Conservation (phyloP, 257 asterid genomes). For the Penstemon davidsonii region DNA sequence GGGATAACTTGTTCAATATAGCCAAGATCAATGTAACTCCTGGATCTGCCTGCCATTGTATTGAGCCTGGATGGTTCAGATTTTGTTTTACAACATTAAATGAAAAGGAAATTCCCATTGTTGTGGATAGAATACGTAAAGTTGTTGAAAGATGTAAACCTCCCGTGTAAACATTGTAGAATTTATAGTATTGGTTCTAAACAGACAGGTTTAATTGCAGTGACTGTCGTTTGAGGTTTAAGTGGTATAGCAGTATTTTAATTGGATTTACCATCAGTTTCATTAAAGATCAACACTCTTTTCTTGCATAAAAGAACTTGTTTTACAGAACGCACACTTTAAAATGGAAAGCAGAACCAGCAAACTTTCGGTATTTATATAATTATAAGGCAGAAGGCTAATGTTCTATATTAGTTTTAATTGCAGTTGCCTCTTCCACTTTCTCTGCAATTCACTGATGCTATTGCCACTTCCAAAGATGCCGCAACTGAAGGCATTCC, state of each 20-base stretch:
- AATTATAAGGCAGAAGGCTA: slow-evolving; percentile 4
- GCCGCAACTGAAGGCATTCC: slow-evolving; percentile 51
- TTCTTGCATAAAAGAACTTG: slow-evolving; percentile 27
- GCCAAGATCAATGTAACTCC: slow-evolving; percentile 85
- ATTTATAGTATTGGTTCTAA: slow-evolving; percentile 27
- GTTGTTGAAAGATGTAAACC: slow-evolving; percentile 72
- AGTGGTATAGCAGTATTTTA: slow-evolving; percentile 19
- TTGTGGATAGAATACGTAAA: slow-evolving; percentile 62
- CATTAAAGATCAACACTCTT: slow-evolving; percentile 23
- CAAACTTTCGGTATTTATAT: slow-evolving; percentile 18
- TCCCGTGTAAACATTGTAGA: slow-evolving; percentile 46
- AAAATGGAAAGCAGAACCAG: slow-evolving; percentile 23
- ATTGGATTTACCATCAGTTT: slow-evolving; percentile 1
- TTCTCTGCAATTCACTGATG: slow-evolving; percentile 42
- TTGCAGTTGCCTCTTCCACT: slow-evolving; percentile 71
- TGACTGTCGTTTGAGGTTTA: slow-evolving; percentile 26
- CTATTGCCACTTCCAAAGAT: slow-evolving; percentile 48
- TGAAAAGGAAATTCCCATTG: slow-evolving; percentile 62
- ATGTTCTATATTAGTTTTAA: slow-evolving; percentile 50
- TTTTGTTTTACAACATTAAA: slow-evolving; percentile 72
- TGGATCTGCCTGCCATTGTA: slow-evolving; percentile 95
- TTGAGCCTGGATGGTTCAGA: slow-evolving; percentile 98
- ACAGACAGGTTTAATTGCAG: slow-evolving; percentile 31
- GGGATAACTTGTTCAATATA: slow-evolving; percentile 67
- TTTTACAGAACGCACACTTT: slow-evolving; percentile 21